Evolutionary conservation across 805 yeast genomes (phyloP), one percentile per base, ranked within the genome.

Genomic region (Yamadazyma phyllophila): DNA sequence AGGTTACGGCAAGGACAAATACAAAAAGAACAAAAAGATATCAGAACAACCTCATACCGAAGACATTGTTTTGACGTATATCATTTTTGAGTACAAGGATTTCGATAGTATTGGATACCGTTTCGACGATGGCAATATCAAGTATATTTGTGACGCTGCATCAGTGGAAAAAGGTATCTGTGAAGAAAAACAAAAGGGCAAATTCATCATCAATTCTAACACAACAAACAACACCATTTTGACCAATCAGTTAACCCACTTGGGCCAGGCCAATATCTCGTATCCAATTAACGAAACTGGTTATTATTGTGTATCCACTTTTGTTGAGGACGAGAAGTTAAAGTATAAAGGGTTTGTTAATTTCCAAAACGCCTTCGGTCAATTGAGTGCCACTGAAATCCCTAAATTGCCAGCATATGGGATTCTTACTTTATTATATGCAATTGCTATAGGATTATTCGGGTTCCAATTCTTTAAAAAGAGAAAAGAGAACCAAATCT

Each of bases 391-490:
- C 4, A 74, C 91, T 30, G 96, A 94, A 62, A 85, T 88, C 54
- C 96, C 98, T 26, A 88, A 91, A 57, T 74, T 94, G 50, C 89
- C 96, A 9, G 80, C 89, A 20, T 94, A 89, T 62, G 97, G 96
- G 1, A 78, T 87, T 12, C 73, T 89, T 58, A 88, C 97, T 1
- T 74, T 94, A 31, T 80, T 85, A 35, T 94, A 94, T 61, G 88
- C 86, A 6, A 85, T 88, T 34, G 83, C 89, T 8, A 74, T 89
- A 60, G 82, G 86, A n/a, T 73, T 87, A 49, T 94, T 89, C 73
- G 82, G 88, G 32, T 91, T 88, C 68, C 88, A 88, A 50, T 87
- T 88, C 61, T 85, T 82, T 73, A 86, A 82, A 58, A 91, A 88
- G 65, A 81, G 96, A 53, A 69, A 70, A 48, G 66, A 68, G 52